Conservation (phyloP, 2,329 filamentous ascomycete species). For the Chalaropsis thielavioides region DNA sequence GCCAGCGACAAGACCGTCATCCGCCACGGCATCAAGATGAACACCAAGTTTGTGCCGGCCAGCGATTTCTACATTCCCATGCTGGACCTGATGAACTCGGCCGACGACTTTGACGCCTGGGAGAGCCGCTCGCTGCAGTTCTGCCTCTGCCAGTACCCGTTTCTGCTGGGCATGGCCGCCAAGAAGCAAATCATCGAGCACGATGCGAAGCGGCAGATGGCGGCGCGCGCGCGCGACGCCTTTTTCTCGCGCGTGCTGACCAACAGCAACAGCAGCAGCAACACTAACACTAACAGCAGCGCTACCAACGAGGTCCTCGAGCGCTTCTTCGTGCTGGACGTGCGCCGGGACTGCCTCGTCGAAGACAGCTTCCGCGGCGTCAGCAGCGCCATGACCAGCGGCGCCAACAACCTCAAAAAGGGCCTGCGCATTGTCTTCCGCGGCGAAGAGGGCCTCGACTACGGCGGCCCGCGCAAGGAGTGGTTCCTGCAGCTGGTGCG, state of each 20-base stretch:
- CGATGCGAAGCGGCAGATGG: conserved; percentile 80
- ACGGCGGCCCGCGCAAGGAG: conserved; percentile 78
- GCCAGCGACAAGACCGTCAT: conserved; percentile 19
- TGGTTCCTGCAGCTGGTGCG: conserved; percentile 83
- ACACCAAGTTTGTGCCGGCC: conserved; percentile 58
- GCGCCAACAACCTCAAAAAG: conserved; percentile 79
- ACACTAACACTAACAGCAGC: conserved; percentile 48
- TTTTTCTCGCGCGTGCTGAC: conserved; percentile 80
- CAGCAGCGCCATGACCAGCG: conserved; percentile 67
- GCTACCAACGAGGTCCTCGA: conserved; percentile 43
- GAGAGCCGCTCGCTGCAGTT: conserved; percentile 57
- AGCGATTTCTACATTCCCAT: conserved; percentile 80
- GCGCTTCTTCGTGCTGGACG: conserved; percentile 48
- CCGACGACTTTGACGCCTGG: conserved; percentile 79
- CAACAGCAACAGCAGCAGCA: conserved; percentile 45
- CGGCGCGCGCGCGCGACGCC: conserved; percentile 70
- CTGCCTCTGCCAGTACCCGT: conserved; percentile 62
- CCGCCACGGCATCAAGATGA: conserved; percentile 24
- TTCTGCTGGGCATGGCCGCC: conserved; percentile 79
- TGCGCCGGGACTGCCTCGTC: conserved; percentile 72
- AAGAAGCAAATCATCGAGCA: conserved; percentile 85
- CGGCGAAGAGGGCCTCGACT: conserved; percentile 84
- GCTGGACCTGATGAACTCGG: conserved; percentile 62
- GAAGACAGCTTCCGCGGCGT: conserved; percentile 78
- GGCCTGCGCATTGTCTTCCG: conserved; percentile 70